A percentile compares a stretch with the other conserved stretches of the same genome.
phyloP scores from a whole-genome alignment of 225 moss, liverwort and hornwort species.

The Marchantia polymorpha region DNA sequence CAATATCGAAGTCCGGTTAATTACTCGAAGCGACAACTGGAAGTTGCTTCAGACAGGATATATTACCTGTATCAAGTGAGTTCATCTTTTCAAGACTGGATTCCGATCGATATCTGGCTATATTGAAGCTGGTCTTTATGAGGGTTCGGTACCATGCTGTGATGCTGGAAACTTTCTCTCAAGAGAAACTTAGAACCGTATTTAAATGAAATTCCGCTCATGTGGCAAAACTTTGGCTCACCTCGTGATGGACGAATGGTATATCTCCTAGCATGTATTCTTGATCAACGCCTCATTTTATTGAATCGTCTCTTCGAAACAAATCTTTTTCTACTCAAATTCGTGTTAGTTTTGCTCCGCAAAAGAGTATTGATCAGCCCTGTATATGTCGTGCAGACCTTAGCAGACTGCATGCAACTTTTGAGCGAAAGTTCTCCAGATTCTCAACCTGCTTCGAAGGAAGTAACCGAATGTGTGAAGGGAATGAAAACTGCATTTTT shows the following conservation, averaged over 20 bases:
- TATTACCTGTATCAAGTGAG: slow-evolving; percentile 89
- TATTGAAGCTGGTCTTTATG: too few species aligned
- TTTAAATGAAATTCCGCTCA: too few species aligned
- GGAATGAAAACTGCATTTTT: slow-evolving; percentile 50
- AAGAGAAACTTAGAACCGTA: too few species aligned
- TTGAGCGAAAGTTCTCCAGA: slow-evolving; percentile 38
- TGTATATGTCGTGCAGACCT: slow-evolving; percentile 40
- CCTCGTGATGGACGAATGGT: too few species aligned
- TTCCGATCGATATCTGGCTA: neutral
- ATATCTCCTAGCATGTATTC: too few species aligned
- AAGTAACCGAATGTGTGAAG: slow-evolving; percentile 46
- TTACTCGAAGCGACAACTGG: slow-evolving; percentile 83
- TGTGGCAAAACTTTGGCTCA: too few species aligned
- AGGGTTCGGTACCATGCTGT: too few species aligned
- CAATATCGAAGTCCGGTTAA: slow-evolving; percentile 92
- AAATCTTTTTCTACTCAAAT: too few species aligned
- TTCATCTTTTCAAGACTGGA: neutral
- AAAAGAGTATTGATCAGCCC: neutral
- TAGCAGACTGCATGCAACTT: slow-evolving; percentile 64
- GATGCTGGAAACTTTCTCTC: too few species aligned
- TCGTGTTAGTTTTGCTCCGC: too few species aligned
- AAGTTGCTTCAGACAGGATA: slow-evolving; percentile 77
- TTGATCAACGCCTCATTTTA: too few species aligned
- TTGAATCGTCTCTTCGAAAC: too few species aligned
- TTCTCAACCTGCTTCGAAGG: slow-evolving; percentile 54